phyloP scores from a whole-genome alignment of 768 basidiomycete genomes.

The Kwoniella europaea region DNA sequence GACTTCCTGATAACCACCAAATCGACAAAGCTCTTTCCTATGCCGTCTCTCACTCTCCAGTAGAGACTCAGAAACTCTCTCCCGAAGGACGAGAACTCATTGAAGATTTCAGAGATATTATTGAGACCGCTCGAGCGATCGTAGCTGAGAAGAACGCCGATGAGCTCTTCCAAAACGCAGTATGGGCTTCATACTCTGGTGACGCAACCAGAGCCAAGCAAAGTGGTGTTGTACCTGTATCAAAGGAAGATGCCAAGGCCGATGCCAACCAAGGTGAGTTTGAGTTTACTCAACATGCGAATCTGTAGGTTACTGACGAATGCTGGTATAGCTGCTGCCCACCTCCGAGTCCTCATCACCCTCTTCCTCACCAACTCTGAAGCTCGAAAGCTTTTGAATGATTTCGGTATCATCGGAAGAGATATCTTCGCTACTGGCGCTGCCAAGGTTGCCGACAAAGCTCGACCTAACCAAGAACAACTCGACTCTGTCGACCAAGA shows the following conservation, averaged over 20 bases:
- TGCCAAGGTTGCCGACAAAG: constrained; percentile 69
- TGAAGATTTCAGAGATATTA: constrained; percentile 72
- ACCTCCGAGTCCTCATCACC: constrained; percentile 83
- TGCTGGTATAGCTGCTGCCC: constrained; percentile 69
- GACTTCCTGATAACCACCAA: constrained; percentile 78
- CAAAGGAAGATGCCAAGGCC: constrained; percentile 64
- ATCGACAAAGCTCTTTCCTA: constrained; percentile 75
- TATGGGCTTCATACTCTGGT: constrained; percentile 66
- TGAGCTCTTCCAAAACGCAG: constrained; percentile 88
- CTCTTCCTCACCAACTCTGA: constrained; percentile 90
- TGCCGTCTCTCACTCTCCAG: constrained; percentile 66
- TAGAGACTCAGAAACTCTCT: constrained; percentile 71
- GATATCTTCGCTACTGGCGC: constrained; percentile 80
- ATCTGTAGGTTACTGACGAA: neutral
- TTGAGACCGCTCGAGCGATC: constrained; percentile 72
- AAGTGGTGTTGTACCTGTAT: constrained; percentile 63
- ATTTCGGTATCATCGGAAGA: constrained; percentile 62
- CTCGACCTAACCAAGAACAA: constrained; percentile 70
- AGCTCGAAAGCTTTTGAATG: constrained; percentile 78
- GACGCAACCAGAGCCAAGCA: constrained; percentile 59
- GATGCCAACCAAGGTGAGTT: constrained; percentile 70
- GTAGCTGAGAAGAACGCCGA: constrained; percentile 84
- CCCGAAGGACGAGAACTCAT: constrained; percentile 77
- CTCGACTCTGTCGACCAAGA: constrained; percentile 72
- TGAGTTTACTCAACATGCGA: neutral